Evolutionary conservation across 1,284 basidiomycete genomes (phyloP).

Genomic region (Cryptococcus wingfieldii): DNA sequence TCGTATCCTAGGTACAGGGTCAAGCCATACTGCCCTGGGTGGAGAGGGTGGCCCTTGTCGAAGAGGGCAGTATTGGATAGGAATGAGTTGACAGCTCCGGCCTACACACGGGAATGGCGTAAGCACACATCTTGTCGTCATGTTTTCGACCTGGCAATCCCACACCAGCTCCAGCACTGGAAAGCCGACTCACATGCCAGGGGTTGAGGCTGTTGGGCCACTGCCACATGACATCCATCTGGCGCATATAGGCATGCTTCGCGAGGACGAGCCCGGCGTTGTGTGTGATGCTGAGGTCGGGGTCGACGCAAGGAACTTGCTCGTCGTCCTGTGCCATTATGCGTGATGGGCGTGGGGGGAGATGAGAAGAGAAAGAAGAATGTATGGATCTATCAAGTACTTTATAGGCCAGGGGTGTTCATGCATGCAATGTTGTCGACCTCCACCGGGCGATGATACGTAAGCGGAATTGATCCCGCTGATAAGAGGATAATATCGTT

Average conservation of each 20-base stretch:
- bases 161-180: neutral
- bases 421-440: no score
- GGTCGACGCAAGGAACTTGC: neutral
- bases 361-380: no score
- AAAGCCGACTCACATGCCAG: conserved; percentile 27
- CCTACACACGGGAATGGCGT: conserved; percentile 14
- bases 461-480: no score
- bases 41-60: conserved; percentile 67
- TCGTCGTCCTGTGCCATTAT: no score
- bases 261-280: conserved; percentile 16
- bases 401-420: no score
- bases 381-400: no score
- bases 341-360: no score
- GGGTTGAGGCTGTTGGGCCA: conserved; percentile 26
- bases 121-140: neutral
- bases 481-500: no score
- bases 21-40: conserved; percentile 59
- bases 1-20: conserved; percentile 63
- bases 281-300: neutral
- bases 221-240: conserved; percentile 36
- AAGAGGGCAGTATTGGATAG: conserved; percentile 63
- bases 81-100: conserved; percentile 61
- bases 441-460: no score
- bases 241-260: conserved; percentile 37
- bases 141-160: neutral